A percentile compares a stretch with the other conserved stretches of the same genome.
These are phyloP conservation scores for Mycena sanguinolenta DNA, from an alignment of 768 basidiomycete species.

Conservation along the genomic window DNA sequence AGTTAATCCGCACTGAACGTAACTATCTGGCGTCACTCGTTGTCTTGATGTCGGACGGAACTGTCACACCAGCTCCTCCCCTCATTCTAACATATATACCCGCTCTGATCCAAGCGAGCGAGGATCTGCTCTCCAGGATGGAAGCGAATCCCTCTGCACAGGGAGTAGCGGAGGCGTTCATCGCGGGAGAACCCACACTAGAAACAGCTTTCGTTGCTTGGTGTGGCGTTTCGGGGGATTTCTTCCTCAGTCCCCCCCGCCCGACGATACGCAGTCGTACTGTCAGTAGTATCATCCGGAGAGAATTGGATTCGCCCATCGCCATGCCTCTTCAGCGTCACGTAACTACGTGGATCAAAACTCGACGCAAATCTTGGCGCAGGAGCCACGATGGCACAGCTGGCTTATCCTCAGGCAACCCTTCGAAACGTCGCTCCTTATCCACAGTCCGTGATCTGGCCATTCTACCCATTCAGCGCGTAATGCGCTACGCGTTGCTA, in stretches of 20 bases:
- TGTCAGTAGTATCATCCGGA: slow-evolving; percentile 25
- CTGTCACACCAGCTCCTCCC: slow-evolving; percentile 49
- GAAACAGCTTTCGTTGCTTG: slow-evolving; percentile 61
- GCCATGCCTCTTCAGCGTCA: slow-evolving; percentile 35
- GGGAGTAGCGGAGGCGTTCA: slow-evolving; percentile 62
- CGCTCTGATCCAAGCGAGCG: slow-evolving; percentile 55
- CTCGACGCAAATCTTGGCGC: slow-evolving; percentile 23
- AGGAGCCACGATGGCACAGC: slow-evolving; percentile 18
- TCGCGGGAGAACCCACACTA: slow-evolving; percentile 56
- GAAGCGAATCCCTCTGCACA: slow-evolving; percentile 60
- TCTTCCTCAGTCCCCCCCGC: slow-evolving; percentile 49
- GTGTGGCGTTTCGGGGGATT: slow-evolving; percentile 49
- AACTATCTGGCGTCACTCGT: slow-evolving; percentile 14
- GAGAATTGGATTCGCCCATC: slow-evolving; percentile 24
- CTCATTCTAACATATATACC: slow-evolving; percentile 57
- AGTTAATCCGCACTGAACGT: slow-evolving; percentile 45
- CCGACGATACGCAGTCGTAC: background rate
- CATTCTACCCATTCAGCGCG: slow-evolving; percentile 73
- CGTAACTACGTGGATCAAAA: slow-evolving; percentile 38
- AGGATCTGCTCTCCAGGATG: slow-evolving; percentile 52
- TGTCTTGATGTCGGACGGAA: slow-evolving; percentile 15
- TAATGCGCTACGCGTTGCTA: slow-evolving; percentile 73
- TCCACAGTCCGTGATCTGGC: slow-evolving; percentile 67
- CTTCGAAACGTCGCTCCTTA: slow-evolving; percentile 16
- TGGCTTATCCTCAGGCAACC: slow-evolving; percentile 12